Evolutionary conservation across 129 eudicot species (phyloP), one percentile per base, ranked within the genome.

Genomic region (Flaveria bidentis): DNA sequence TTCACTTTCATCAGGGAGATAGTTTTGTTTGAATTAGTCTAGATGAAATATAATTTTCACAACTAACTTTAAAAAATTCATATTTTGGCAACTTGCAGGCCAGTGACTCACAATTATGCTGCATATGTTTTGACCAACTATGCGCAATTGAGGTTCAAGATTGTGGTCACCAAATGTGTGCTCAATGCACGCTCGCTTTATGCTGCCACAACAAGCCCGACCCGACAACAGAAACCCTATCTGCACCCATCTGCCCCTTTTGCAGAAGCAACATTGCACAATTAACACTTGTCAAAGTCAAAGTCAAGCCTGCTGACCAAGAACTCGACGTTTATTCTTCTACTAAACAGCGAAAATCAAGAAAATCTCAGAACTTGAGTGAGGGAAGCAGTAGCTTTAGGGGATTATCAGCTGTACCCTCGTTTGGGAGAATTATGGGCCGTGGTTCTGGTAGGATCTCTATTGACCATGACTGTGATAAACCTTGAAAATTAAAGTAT

Each of bases 91-190:
- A 57, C 4, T 60, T 60, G 66, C 66, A 60, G 99, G 88, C 81
- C 7, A 95, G 97, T 49, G 99, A 95, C 6, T 82, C 90, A 0
- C 93, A 91, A 64, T 78, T 94, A 75, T 94, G 99, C 72, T 89
- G 97, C 86, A 91, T 94, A 84, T 94, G 99, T 82, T 94, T 94
- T 74, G 97, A 94, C 83, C 97, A 94, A 89, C 83, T 83, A 69
- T 94, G 99, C 87, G 84, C 96, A 0, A 91, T 94, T 65, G 96
- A 94, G 80, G 97, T 94, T 68, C 97, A 89, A 86, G 89, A 86
- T 78, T 94, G 97, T 26, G 99, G 99, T 45, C 99, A 94, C 82
- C 93, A 87, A 58, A 94, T 94, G 97, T 94, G 99, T 52, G 99
- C 99, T 4, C 96, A 91, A 56, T 94, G 99, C 82, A 91, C 94